A percentile compares a stretch with the other conserved stretches of the same genome.
Evolutionary conservation across 2,329 filamentous ascomycete species (phyloP).

Genomic region (Rhinocladiella similis): DNA sequence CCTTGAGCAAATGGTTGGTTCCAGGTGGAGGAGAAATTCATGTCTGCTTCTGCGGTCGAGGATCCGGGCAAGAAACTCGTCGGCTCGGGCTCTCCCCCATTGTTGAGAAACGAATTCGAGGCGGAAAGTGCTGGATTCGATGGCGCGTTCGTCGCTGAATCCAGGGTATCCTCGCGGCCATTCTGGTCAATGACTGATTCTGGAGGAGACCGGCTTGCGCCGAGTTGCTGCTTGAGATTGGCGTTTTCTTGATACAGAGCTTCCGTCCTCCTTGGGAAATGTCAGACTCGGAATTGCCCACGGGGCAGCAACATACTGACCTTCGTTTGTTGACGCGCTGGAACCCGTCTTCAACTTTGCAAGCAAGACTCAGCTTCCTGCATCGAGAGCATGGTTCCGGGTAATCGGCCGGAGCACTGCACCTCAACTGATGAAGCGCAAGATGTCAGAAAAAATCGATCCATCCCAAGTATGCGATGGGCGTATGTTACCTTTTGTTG

Average conservation of each 20-base stretch:
- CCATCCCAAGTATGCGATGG: background rate
- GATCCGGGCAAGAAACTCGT: background rate
- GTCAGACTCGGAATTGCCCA: conserved; percentile 26
- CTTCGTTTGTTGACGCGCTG: conserved; percentile 43
- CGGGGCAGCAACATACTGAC: conserved; percentile 22
- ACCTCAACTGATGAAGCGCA: conserved; percentile 14
- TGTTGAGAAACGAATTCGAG: conserved; percentile 10
- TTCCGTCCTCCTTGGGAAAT: conserved; percentile 32
- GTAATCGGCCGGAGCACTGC: conserved; percentile 38
- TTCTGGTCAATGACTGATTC: conserved; percentile 20
- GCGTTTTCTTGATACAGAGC: conserved; percentile 5
- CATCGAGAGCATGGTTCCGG: conserved; percentile 39
- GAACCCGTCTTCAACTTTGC: conserved; percentile 41
- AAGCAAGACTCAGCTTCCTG: conserved; percentile 35
- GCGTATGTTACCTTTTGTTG: conserved; percentile 39
- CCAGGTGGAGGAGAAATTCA: conserved; percentile 19
- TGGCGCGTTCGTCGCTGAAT: conserved; percentile 5
- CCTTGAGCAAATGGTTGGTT: background rate
- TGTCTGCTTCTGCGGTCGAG: background rate
- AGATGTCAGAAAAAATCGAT: background rate
- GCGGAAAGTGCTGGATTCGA: background rate
- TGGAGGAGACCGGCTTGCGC: conserved; percentile 18
- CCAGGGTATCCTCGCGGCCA: conserved; percentile 20
- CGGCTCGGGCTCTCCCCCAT: background rate
- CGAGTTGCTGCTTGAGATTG: conserved; percentile 2